Base-by-base conservation (phyloP, 2,329 filamentous ascomycete species). In the Leptosphaerulina australis region DNA sequence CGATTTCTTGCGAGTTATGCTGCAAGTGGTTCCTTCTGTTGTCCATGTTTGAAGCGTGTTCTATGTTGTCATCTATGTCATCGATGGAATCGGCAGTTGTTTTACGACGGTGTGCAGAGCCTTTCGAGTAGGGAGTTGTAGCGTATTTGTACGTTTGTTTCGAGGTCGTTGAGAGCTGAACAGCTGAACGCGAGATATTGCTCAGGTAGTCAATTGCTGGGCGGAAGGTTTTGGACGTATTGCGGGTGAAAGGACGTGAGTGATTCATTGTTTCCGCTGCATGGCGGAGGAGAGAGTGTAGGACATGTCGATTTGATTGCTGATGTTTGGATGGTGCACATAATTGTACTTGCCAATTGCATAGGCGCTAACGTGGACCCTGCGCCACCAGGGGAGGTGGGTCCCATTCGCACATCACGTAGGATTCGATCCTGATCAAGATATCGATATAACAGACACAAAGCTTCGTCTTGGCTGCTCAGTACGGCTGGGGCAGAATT, bases 41-140 rank as follows among this genome's bases (percentile, higher is more conserved):
- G 10, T 67, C 66, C 67, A 68, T 69, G 15, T 61, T 55, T 11
- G 67, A 62, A 60, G 68, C 66, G 6, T 64, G 54, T 58, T 71
- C 71, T 20, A 70, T 52, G 51, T 74, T 70, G 11, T 63, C 63
- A 55, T 74, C 72, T 21, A 63, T 67, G 39, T 71, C 69, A 61
- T 75, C 70, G 50, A 72, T 59, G n/a, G 73, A 73, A 60, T 64
- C 64, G 29, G 58, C 50, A 49, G 67, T 69, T 43, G 58, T 59
- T 44, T 67, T 60, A 53, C 68, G 68, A 44, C 77, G 72, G 44
- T 53, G 44, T 33, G 38, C 15, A 35, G 43, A 20, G 46, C n/a
- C n/a, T n/a, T n/a, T n/a, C n/a, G n/a, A n/a, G n/a, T n/a, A n/a
- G n/a, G n/a, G n/a, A n/a, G 44, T 46, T 44, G 28, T 12, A 18